Percentiles rank a stretch among this genome's conserved stretches.
These are phyloP conservation scores for Plasmodium yoelii DNA, from an alignment of 169 alveolate species.

Conservation along the genomic window DNA sequence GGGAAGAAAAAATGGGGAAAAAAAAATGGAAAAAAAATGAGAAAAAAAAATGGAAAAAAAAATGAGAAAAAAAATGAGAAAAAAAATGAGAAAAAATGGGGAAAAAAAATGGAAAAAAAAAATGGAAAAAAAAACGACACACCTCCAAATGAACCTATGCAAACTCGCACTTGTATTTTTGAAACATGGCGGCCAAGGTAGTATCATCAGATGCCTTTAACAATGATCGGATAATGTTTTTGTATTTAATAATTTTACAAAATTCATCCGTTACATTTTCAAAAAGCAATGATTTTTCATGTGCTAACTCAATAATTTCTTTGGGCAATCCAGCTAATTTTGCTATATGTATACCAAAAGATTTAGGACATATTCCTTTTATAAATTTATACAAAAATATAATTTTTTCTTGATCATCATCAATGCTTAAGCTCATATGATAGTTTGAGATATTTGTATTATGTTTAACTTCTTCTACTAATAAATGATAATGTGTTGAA, in stretches of 20 bases:
- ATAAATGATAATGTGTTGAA: constrained; percentile 97
- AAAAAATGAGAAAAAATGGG: too few relatives aligned
- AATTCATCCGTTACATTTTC: constrained; percentile 74
- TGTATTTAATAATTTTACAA: constrained; percentile 63
- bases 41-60: too few relatives aligned
- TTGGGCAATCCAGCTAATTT: constrained; percentile 94
- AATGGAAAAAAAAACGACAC: too few relatives aligned
- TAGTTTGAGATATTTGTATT: constrained; percentile 80
- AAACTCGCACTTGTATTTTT: constrained; percentile 35
- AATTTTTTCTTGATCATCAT: constrained; percentile 85
- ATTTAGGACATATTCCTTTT: constrained; percentile 95
- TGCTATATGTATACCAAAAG: constrained; percentile 98
- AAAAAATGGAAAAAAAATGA: too few relatives aligned
- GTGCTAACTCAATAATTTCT: constrained; percentile 76
- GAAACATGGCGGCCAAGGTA: constrained; percentile 17
- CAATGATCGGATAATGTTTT: constrained; percentile 52
- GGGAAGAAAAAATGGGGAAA: too few relatives aligned
- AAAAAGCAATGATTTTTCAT: constrained; percentile 52
- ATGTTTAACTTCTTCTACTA: constrained; percentile 78
- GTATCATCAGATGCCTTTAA: constrained; percentile 18
- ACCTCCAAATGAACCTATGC: background rate
- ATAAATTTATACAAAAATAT: constrained; percentile 94
- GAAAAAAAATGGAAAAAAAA: too few relatives aligned
- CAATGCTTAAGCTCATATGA: constrained; percentile 91
- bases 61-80: too few relatives aligned